A percentile compares a stretch with the other conserved stretches of the same genome.
These are phyloP conservation scores for Cercospora janseana DNA, from an alignment of 2,329 filamentous ascomycete species.

Conservation along the genomic window DNA sequence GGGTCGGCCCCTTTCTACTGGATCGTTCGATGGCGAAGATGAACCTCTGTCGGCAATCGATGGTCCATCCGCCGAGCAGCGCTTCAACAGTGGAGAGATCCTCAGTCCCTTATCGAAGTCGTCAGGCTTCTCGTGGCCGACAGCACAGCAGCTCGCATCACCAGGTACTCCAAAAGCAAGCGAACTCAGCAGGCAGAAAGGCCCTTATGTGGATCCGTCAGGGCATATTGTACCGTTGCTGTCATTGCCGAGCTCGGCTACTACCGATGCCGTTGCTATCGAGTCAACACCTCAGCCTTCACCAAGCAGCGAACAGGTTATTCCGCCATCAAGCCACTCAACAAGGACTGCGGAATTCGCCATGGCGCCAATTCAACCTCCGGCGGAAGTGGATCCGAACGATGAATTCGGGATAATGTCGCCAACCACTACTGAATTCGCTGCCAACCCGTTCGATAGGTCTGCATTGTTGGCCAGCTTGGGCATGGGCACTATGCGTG, in stretches of 20 bases:
- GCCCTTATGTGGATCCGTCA: constrained; percentile 48
- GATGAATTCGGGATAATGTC: constrained; percentile 43
- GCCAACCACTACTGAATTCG: constrained; percentile 44
- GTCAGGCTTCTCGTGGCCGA: constrained; percentile 60
- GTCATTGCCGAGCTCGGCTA: constrained; percentile 32
- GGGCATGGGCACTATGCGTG: constrained; percentile 38
- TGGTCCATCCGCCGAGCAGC: constrained; percentile 14
- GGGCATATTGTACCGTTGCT: constrained; percentile 38
- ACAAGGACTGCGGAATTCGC: constrained; percentile 42
- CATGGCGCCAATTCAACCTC: constrained; percentile 37
- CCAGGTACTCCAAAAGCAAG: constrained; percentile 29
- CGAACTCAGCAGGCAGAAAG: constrained; percentile 43
- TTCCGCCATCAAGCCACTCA: constrained; percentile 30
- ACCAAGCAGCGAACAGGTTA: neutral
- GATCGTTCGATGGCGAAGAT: constrained; percentile 15
- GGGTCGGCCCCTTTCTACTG: constrained; percentile 33
- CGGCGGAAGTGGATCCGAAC: constrained; percentile 35
- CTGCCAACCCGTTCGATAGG: constrained; percentile 37
- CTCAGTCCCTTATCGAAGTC: constrained; percentile 67
- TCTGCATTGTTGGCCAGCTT: constrained; percentile 37
- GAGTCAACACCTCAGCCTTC: neutral
- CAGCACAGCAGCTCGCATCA: constrained; percentile 43
- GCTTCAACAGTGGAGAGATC: constrained; percentile 36
- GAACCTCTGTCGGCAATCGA: constrained; percentile 27
- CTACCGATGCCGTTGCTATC: constrained; percentile 10